Base-by-base conservation (phyloP, 371 early-diverging fungal species). In the Haplosporangium sp. region DNA sequence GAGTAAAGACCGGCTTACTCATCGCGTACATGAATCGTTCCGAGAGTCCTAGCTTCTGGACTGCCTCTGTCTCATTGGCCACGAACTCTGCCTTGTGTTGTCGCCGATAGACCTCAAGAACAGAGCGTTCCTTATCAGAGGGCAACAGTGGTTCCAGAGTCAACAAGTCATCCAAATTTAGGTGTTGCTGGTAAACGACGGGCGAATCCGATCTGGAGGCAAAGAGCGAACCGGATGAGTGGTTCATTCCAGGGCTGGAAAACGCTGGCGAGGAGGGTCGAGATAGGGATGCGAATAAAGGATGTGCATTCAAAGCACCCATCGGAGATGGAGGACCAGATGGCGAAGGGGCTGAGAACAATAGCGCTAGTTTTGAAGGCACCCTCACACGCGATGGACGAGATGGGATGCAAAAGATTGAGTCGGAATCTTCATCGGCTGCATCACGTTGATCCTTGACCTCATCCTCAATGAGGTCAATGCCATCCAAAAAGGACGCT, bases 1-100 rank as follows among this genome's bases (percentile, higher is more conserved):
- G 63, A 13, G 61, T n/a, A 37, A 77, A 57, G 14, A 77, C 56
- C 0, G 79, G 79, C 56, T 62, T 67, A 47, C 68, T 56, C 64
- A 77, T 67, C 13, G 56, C 51, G 43, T 64, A 72, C 79, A 77
- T 71, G 59, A 77, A 77, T 11, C 72, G 50, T 12, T 77, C 79
- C 12, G 79, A 67, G 3, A 64, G 45, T 11, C 70, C 72, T 7
- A 77, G 55, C 55, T 71, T 71, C 46, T 71, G 64, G 9, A 67
- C 43, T 1, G 79, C 64, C 23, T 67, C 72, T 1, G 62, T 21
- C 37, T 67, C 72, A n/a, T 68, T 61, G 0, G 55, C 18, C 47
- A 36, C 8, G n/a, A 77, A 71, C 14, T 77, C 79, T 11, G 61
- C 51, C 38, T 52, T 59, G 45, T 77, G 56, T 50, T 72, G 67